Evolutionary conservation across 2,329 filamentous ascomycete species (phyloP).

Genomic region (Colletotrichum agaves): DNA sequence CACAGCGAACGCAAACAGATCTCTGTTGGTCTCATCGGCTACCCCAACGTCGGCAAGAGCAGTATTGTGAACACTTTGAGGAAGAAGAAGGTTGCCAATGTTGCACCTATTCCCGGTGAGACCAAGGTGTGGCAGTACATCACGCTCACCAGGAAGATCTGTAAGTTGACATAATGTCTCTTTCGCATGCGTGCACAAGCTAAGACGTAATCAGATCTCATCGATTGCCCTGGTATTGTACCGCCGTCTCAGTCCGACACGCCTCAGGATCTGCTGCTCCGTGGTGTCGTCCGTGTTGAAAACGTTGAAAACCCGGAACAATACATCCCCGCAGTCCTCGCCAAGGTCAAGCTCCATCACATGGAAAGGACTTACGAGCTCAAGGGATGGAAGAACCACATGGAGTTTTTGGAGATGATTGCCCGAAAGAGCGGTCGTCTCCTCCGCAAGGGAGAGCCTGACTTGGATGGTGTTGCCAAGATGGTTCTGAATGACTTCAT

Average conservation of each 20-base stretch:
- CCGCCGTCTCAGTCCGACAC: constrained; percentile 87
- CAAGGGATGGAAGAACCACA: constrained; percentile 78
- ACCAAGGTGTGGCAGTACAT: constrained; percentile 99
- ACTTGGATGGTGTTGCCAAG: constrained; percentile 94
- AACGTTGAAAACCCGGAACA: constrained; percentile 95
- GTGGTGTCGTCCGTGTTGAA: constrained; percentile 92
- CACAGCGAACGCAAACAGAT: constrained; percentile 95
- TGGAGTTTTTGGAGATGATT: constrained; percentile 86
- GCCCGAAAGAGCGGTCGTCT: constrained; percentile 88
- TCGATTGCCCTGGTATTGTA: constrained; percentile 96
- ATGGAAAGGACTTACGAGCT: constrained; percentile 94
- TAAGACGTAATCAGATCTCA: constrained; percentile 65
- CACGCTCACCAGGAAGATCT: constrained; percentile 91
- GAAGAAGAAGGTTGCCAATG: constrained; percentile 93
- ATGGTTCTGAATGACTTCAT: constrained; percentile 98
- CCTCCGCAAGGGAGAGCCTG: constrained; percentile 91
- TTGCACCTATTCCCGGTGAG: constrained; percentile 94
- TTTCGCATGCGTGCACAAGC: background rate
- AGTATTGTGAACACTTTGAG: constrained; percentile 96
- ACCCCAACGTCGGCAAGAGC: constrained; percentile 95
- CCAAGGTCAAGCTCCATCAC: constrained; percentile 82
- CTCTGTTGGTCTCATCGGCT: constrained; percentile 80
- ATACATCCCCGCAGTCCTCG: constrained; percentile 87
- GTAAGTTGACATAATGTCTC: constrained; percentile 33
- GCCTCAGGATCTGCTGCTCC: constrained; percentile 86